Conservation (phyloP, 2,329 filamentous ascomycete genomes). For the Trichoderma koningiopsis region DNA sequence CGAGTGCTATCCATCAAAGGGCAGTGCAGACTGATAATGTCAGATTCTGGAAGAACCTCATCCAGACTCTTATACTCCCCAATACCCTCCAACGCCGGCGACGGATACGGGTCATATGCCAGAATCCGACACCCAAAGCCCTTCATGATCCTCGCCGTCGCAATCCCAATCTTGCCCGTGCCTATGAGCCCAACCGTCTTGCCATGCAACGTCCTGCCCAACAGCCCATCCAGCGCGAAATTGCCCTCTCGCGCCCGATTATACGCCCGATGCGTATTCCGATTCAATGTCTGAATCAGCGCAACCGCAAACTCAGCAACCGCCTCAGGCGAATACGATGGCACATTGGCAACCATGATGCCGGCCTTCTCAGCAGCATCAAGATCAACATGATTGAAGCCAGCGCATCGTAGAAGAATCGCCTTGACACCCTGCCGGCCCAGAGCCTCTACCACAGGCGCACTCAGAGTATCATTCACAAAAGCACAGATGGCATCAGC, state of each 20-base stretch:
- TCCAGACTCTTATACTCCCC: constrained; percentile 59
- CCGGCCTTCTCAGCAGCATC: constrained; percentile 54
- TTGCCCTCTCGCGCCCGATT: constrained; percentile 70
- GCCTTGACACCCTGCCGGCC: constrained; percentile 54
- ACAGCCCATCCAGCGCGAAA: constrained; percentile 65
- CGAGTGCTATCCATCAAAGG: constrained; percentile 62
- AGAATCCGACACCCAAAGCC: constrained; percentile 67
- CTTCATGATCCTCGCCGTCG: constrained; percentile 61
- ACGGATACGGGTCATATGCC: constrained; percentile 61
- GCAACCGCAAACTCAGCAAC: constrained; percentile 72
- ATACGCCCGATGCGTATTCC: constrained; percentile 68
- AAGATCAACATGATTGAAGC: constrained; percentile 69
- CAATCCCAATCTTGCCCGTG: constrained; percentile 65
- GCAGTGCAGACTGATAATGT: constrained; percentile 68
- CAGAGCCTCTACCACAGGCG: constrained; percentile 54
- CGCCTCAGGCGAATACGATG: constrained; percentile 68
- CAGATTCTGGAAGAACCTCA: constrained; percentile 55
- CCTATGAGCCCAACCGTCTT: constrained; percentile 69
- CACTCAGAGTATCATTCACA: constrained; percentile 64
- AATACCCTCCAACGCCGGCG: constrained; percentile 49
- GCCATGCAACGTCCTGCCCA: constrained; percentile 62
- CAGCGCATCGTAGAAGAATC: constrained; percentile 67
- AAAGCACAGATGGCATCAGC: constrained; percentile 66
- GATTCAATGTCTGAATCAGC: constrained; percentile 67
- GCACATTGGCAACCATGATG: constrained; percentile 66